Percentiles rank a stretch among this genome's conserved stretches.
phyloP scores from a whole-genome alignment of 331 rosid species.

The Acacia pycnantha region DNA sequence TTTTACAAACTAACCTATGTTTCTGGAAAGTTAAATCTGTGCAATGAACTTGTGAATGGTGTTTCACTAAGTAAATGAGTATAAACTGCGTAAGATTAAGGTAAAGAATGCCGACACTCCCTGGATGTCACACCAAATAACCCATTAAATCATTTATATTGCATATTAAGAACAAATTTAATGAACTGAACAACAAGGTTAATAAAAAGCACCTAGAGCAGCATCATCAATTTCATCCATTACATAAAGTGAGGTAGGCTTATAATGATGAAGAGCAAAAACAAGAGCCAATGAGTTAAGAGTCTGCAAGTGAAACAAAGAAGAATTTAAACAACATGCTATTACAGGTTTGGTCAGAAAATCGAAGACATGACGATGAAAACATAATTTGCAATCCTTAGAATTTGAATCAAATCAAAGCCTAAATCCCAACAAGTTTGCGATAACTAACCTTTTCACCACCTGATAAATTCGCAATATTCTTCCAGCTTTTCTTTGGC shows the following conservation, averaged over 20 bases:
- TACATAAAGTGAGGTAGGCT: constrained; percentile 97
- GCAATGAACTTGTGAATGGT: too few species aligned
- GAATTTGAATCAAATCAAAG: neutral
- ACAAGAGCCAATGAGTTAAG: constrained; percentile 96
- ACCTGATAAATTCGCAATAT: constrained; percentile 95
- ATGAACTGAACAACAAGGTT: neutral
- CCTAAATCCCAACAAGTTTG: neutral
- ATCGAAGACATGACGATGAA: neutral
- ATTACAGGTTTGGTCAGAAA: constrained; percentile 3
- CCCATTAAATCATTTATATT: neutral
- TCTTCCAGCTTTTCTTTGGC: constrained; percentile 99
- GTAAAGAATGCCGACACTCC: too few species aligned
- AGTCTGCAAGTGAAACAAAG: constrained; percentile 61
- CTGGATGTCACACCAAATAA: constrained; percentile 25
- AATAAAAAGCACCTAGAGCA: constrained; percentile 61
- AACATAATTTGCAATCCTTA: neutral
- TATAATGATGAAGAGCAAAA: constrained; percentile 96
- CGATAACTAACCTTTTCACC: constrained; percentile 85
- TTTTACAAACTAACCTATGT: too few species aligned
- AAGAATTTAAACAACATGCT: neutral
- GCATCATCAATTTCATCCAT: constrained; percentile 97
- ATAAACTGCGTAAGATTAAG: too few species aligned
- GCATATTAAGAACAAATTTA: neutral
- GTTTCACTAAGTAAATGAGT: too few species aligned
- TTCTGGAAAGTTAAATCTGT: too few species aligned